Evolutionary conservation across 192 early-diverging fungal species (phyloP).

Genomic region (Haplosporangium gracile): DNA sequence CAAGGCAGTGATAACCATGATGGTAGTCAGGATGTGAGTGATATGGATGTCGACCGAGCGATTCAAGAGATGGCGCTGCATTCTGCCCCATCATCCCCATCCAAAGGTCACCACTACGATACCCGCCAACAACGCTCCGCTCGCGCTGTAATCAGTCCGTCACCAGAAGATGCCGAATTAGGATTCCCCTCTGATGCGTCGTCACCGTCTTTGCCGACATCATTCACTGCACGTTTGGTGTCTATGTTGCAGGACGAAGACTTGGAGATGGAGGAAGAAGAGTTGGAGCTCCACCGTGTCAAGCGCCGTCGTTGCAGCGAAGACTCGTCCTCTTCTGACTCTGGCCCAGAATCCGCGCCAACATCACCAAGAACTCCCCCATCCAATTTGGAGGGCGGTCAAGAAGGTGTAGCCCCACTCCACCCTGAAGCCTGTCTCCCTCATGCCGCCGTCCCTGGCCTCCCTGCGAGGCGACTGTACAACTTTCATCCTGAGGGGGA

Average conservation of each 20-base stretch:
- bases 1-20: not conserved
- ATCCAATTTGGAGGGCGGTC: not conserved
- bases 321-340: conserved; percentile 28
- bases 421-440: not conserved
- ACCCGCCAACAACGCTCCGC: not conserved
- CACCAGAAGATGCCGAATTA: not conserved
- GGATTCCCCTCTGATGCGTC: not conserved
- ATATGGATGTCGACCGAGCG: conserved; percentile 27
- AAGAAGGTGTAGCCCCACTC: not conserved
- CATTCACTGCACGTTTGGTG: not conserved
- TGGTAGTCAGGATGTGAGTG: not conserved
- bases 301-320: conserved; percentile 32
- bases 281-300: not conserved
- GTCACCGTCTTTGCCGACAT: not conserved
- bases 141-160: not conserved
- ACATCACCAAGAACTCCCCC: conserved; percentile 20
- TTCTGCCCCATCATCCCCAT: conserved; percentile 25
- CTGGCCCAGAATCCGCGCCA: conserved; percentile 17
- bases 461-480: not conserved
- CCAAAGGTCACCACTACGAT: conserved; percentile 4
- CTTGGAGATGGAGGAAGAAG: conserved; percentile 6
- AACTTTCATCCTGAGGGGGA: conserved; percentile 1
- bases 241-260: conserved; percentile 14
- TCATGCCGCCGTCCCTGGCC: not conserved
- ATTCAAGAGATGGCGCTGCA: conserved; percentile 17